These are phyloP conservation scores for Oxytropis ochrocephala DNA, from an alignment of 306 rosid species.

Conservation along the genomic window DNA sequence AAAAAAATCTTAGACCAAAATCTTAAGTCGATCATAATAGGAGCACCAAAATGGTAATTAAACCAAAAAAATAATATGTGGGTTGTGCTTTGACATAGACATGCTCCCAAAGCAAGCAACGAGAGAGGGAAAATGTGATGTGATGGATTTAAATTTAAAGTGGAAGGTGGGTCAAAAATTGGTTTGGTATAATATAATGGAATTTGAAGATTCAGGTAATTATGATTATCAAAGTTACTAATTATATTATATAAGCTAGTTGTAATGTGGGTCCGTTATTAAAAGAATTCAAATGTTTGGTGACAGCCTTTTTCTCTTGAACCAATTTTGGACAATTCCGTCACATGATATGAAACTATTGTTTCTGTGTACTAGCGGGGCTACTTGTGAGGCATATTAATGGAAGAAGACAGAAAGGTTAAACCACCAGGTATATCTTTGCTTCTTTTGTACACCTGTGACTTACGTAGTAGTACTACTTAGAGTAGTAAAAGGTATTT, in stretches of 20 bases:
- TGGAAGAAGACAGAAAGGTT: background rate
- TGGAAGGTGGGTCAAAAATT: background rate
- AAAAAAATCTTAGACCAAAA: too few species aligned
- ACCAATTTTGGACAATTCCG: background rate
- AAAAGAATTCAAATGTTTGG: background rate
- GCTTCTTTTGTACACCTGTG: background rate
- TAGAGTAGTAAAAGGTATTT: background rate
- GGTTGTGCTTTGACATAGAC: conserved; percentile 3
- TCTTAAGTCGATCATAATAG: too few species aligned
- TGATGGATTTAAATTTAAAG: background rate
- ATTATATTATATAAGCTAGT: background rate
- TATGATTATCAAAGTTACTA: background rate
- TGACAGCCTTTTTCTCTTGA: background rate
- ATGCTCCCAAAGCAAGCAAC: conserved; percentile 21
- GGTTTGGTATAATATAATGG: background rate
- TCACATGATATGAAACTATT: background rate
- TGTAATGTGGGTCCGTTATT: conserved; percentile 17
- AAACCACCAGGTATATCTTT: background rate
- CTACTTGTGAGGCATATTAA: background rate
- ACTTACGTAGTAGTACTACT: background rate
- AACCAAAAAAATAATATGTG: too few species aligned
- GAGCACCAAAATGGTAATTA: too few species aligned
- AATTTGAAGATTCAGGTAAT: conserved; percentile 7
- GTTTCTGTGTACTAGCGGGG: background rate
- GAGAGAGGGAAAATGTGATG: background rate